Conservation (phyloP, 176 grass and related monocot species). For the Ensete ventricosum region DNA sequence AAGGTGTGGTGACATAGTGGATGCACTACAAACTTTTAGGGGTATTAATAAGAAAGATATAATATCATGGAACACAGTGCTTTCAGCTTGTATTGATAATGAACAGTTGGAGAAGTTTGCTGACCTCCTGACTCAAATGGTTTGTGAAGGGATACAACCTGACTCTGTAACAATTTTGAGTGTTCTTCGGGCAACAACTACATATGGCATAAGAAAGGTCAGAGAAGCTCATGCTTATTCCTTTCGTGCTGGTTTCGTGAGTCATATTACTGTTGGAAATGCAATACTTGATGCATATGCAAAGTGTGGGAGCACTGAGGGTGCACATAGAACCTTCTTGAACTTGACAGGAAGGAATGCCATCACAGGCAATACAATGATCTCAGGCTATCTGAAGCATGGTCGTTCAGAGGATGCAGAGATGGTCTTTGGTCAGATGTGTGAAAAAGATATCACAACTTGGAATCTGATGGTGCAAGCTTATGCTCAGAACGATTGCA, state of each 20-base stretch:
- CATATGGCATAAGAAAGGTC: slow-evolving; percentile 39
- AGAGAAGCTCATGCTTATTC: slow-evolving; percentile 52
- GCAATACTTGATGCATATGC: slow-evolving; percentile 60
- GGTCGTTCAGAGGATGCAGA: slow-evolving; percentile 37
- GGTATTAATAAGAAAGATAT: slow-evolving; percentile 36
- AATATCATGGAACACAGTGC: slow-evolving; percentile 68
- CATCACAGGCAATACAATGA: slow-evolving; percentile 56
- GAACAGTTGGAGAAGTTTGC: slow-evolving; percentile 28
- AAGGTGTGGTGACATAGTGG: slow-evolving; percentile 38
- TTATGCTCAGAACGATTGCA: slow-evolving; percentile 39
- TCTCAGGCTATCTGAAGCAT: slow-evolving; percentile 48
- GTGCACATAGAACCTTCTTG: slow-evolving; percentile 37
- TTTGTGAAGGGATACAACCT: slow-evolving; percentile 25
- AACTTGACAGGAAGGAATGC: slow-evolving; percentile 27
- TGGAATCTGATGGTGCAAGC: slow-evolving; percentile 61
- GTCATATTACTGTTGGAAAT: slow-evolving; percentile 40
- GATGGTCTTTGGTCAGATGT: slow-evolving; percentile 41
- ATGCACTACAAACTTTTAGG: slow-evolving; percentile 36
- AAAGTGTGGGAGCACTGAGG: slow-evolving; percentile 42
- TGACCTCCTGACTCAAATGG: slow-evolving; percentile 42
- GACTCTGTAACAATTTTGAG: slow-evolving; percentile 46
- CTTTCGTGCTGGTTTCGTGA: slow-evolving; percentile 34
- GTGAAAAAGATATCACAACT: slow-evolving; percentile 48
- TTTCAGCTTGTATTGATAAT: slow-evolving; percentile 39
- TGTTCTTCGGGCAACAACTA: slow-evolving; percentile 32